These are phyloP conservation scores for Pyrenula aspistea DNA, from an alignment of 495 filamentous ascomycete species.

Conservation along the genomic window DNA sequence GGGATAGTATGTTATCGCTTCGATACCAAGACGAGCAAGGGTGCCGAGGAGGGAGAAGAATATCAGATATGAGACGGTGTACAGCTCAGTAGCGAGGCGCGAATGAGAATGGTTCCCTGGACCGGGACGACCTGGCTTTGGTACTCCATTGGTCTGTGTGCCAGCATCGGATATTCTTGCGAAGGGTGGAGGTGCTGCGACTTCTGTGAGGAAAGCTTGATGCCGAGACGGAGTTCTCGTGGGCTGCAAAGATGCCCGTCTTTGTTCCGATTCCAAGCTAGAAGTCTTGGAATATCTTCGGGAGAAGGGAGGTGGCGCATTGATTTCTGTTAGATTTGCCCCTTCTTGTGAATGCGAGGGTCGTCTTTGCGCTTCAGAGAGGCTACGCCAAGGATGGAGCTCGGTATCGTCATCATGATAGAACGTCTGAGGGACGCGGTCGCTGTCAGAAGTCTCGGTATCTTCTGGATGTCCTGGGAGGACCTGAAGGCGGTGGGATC, in stretches of 20 bases:
- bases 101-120: background rate
- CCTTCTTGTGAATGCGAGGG: background rate
- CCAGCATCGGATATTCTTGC: background rate
- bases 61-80: constrained; percentile 69
- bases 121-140: background rate
- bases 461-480: background rate
- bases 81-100: constrained; percentile 49
- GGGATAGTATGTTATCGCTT: constrained; percentile 71
- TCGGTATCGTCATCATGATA: background rate
- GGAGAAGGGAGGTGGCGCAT: background rate
- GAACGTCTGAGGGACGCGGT: background rate
- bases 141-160: background rate
- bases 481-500: background rate
- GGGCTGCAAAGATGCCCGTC: background rate
- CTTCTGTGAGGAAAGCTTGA: background rate
- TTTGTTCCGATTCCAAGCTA: background rate
- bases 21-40: constrained; percentile 69
- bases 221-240: background rate
- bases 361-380: background rate
- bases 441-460: background rate
- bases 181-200: background rate
- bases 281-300: background rate
- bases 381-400: background rate
- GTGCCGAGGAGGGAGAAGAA: constrained; percentile 84
- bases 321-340: background rate